A percentile compares a stretch with the other conserved stretches of the same genome.
phyloP scores from a whole-genome alignment of 2,329 filamentous ascomycete genomes.

The Ceratocystis lukuohia region DNA sequence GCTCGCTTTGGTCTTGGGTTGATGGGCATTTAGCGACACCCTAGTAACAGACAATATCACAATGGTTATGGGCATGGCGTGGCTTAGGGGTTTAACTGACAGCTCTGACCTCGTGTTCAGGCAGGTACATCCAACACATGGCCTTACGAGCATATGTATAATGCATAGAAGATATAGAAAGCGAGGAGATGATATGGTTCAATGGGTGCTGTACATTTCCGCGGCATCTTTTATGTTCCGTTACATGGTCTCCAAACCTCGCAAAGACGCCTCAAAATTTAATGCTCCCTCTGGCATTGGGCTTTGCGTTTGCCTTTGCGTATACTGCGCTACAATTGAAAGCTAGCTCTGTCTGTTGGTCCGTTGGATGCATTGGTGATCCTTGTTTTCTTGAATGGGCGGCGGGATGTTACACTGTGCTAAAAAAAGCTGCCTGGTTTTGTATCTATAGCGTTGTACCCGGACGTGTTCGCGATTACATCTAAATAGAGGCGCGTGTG shows the following conservation, averaged over 20 bases:
- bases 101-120: background rate
- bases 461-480: background rate
- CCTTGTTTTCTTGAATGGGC: background rate
- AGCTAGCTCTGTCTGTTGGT: background rate
- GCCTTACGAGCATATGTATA: background rate
- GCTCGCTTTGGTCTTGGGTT: background rate
- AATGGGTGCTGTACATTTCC: too few relatives aligned
- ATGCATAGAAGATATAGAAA: too few relatives aligned
- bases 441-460: background rate
- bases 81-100: background rate
- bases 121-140: background rate
- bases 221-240: too few relatives aligned
- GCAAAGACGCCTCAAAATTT: too few relatives aligned
- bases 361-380: conserved; percentile 2
- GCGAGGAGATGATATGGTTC: too few relatives aligned
- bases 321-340: background rate
- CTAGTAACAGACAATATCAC: background rate
- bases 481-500: background rate
- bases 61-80: background rate
- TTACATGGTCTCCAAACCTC: too few relatives aligned
- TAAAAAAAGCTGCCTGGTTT: background rate
- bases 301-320: too few relatives aligned
- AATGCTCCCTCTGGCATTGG: too few relatives aligned
- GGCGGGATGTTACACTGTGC: conserved; percentile 5
- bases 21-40: background rate